Evolutionary conservation across 192 early-diverging fungal genomes (phyloP).

Genomic region (Cladochytrium replicatum): DNA sequence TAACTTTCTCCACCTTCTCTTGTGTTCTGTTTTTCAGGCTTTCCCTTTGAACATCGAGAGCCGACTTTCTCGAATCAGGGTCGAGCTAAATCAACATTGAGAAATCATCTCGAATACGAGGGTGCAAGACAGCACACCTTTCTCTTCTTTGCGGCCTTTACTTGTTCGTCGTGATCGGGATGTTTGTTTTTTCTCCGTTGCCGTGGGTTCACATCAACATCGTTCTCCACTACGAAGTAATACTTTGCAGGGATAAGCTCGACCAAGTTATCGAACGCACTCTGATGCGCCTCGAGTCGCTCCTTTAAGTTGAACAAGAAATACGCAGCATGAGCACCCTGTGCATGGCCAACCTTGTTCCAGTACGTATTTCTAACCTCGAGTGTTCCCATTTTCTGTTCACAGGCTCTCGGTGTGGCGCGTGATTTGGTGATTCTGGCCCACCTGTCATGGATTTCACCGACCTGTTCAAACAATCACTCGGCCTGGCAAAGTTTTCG

Average conservation of each 20-base stretch:
- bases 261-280: conserved; percentile 64
- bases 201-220: conserved; percentile 29
- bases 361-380: no score
- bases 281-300: conserved; percentile 52
- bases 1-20: conserved; percentile 15
- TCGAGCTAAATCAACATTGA: conserved; percentile 45
- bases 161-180: background rate
- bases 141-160: background rate
- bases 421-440: no score
- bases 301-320: no score
- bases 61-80: conserved; percentile 65
- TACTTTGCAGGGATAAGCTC: conserved; percentile 76
- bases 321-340: no score
- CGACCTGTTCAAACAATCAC: conserved; percentile 55
- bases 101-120: background rate
- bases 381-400: no score
- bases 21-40: conserved; percentile 33
- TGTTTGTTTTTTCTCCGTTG: background rate
- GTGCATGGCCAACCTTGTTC: no score
- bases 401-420: no score
- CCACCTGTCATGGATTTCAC: conserved; percentile 48
- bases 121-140: conserved; percentile 15
- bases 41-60: conserved; percentile 56
- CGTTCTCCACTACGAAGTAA: conserved; percentile 60
- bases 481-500: conserved; percentile 45